These are phyloP conservation scores for Cyclospora cayetanensis DNA, from an alignment of 169 alveolate genomes.

Conservation along the genomic window DNA sequence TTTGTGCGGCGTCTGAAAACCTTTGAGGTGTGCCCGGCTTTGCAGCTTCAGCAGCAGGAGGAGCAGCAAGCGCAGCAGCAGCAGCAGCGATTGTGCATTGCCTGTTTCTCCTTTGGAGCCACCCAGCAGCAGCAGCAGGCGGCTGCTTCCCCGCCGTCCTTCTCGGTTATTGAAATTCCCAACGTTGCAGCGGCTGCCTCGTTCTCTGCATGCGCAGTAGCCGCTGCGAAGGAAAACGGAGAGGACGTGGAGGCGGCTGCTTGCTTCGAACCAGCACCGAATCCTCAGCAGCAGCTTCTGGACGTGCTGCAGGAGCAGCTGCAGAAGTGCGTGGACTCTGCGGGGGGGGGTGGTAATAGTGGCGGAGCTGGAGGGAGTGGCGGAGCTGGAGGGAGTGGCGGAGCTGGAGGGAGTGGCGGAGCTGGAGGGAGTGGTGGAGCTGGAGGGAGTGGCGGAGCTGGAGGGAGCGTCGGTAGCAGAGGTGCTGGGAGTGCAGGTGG, in stretches of 20 bases:
- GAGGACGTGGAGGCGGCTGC: conserved; percentile 22
- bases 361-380: neutral
- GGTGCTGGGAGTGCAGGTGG: neutral
- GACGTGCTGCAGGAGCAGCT: conserved; percentile 60
- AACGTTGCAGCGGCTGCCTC: conserved; percentile 58
- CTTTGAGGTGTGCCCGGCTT: conserved; percentile 45
- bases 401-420: neutral
- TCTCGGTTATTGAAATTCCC: conserved; percentile 53
- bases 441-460: neutral
- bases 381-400: neutral
- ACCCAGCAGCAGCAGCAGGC: conserved; percentile 34
- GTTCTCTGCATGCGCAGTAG: conserved; percentile 17
- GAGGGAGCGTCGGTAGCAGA: neutral
- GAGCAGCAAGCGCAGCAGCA: conserved; percentile 21
- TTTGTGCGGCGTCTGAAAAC: conserved; percentile 53
- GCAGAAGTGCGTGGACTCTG: neutral
- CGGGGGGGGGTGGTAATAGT: neutral
- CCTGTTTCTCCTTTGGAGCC: neutral
- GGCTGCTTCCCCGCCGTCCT: conserved; percentile 41
- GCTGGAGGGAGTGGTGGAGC: neutral
- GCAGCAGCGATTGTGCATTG: neutral
- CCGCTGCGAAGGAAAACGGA: conserved; percentile 30
- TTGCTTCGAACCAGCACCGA: conserved; percentile 17
- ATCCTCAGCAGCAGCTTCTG: conserved; percentile 45
- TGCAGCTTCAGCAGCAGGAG: conserved; percentile 29